phyloP scores from a whole-genome alignment of 768 basidiomycete genomes.

The Mycena capillaripes region DNA sequence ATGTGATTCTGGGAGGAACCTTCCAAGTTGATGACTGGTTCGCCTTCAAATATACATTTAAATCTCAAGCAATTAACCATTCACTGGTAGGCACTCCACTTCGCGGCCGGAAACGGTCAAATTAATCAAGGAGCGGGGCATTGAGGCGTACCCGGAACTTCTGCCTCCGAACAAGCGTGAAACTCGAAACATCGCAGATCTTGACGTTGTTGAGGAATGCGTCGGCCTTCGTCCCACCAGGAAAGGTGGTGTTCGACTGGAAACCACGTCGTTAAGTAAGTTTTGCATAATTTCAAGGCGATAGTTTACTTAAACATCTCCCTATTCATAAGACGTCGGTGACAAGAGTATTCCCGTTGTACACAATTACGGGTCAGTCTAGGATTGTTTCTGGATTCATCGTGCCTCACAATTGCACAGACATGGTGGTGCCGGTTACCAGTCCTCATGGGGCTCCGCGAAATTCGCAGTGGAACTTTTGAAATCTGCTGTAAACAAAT shows the following conservation, averaged over 20 bases:
- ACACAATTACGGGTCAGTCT: conserved; percentile 29
- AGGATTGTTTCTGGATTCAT: background rate
- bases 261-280: conserved; percentile 17
- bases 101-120: conserved; percentile 29
- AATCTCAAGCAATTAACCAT: background rate
- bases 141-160: conserved; percentile 29
- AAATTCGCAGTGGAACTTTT: conserved; percentile 58
- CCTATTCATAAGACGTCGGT: conserved; percentile 2
- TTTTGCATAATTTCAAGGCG: too few relatives aligned
- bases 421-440: conserved; percentile 70
- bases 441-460: conserved; percentile 72
- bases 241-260: conserved; percentile 28
- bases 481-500: conserved; percentile 43
- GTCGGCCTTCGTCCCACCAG: conserved; percentile 31
- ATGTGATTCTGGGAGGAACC: conserved; percentile 34
- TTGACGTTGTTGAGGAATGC: conserved; percentile 34
- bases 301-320: background rate
- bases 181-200: conserved; percentile 14
- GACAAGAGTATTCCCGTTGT: conserved; percentile 13
- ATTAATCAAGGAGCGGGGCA: conserved; percentile 29
- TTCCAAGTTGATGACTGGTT: conserved; percentile 32
- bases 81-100: conserved; percentile 2
- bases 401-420: conserved; percentile 41
- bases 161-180: conserved; percentile 27
- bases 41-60: background rate